Evolutionary conservation across 2,329 filamentous ascomycete species (phyloP).

Genomic region (Cladosporium sphaerospermum): DNA sequence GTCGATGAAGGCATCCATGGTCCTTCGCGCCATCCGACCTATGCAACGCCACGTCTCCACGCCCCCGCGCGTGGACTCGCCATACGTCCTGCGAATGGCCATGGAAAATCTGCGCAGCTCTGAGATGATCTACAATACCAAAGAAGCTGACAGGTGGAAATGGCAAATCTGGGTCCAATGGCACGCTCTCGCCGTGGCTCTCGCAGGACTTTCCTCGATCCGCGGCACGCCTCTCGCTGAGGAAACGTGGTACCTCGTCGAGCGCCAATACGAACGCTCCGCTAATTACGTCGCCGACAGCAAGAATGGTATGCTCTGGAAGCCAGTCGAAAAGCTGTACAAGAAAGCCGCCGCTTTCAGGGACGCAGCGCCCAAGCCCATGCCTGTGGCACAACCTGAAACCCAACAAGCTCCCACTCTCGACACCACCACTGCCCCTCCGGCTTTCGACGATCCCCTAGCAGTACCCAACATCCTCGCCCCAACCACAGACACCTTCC

Average conservation of each 20-base stretch:
- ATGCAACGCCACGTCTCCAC: slow-evolving; percentile 21
- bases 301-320: slow-evolving; percentile 47
- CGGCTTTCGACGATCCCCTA: neutral
- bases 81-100: slow-evolving; percentile 32
- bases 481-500: neutral
- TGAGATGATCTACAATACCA: slow-evolving; percentile 29
- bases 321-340: slow-evolving; percentile 49
- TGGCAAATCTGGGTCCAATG: slow-evolving; percentile 52
- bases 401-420: neutral
- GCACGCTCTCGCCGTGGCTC: slow-evolving; percentile 49
- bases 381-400: neutral
- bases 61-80: slow-evolving; percentile 27
- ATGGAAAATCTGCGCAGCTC: slow-evolving; percentile 43
- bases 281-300: slow-evolving; percentile 45
- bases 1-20: slow-evolving; percentile 21
- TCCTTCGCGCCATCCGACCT: slow-evolving; percentile 27
- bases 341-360: slow-evolving; percentile 39
- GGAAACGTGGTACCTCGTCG: slow-evolving; percentile 46
- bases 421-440: neutral
- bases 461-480: neutral
- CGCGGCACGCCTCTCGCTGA: slow-evolving; percentile 42
- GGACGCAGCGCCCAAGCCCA: slow-evolving; percentile 12
- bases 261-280: slow-evolving; percentile 41
- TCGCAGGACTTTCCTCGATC: slow-evolving; percentile 48
- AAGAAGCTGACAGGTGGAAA: slow-evolving; percentile 35